A percentile compares a stretch with the other conserved stretches of the same genome.
Evolutionary conservation across 1,139 yeast species (phyloP).

Genomic region (Meyerozyma carpophila): DNA sequence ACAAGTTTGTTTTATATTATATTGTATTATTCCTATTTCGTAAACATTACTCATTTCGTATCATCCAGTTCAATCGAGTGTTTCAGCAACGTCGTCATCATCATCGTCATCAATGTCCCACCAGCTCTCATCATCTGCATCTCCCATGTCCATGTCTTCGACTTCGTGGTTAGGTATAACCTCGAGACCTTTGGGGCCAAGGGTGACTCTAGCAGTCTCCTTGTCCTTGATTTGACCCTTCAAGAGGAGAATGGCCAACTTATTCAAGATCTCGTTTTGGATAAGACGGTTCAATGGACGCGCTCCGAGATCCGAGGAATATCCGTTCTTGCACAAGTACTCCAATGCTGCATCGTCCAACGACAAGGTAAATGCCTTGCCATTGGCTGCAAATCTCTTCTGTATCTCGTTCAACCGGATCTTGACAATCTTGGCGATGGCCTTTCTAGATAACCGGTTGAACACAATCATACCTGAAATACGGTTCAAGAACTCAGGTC

Average conservation of each 20-base stretch:
- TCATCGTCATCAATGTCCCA: conserved; percentile 52
- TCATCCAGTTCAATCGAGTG: background rate
- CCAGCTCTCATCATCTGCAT: conserved; percentile 52
- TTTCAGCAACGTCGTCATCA: conserved; percentile 15
- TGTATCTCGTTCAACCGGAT: conserved; percentile 83
- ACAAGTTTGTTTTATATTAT: too few relatives aligned
- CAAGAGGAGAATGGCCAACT: conserved; percentile 79
- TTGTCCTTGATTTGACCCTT: conserved; percentile 86
- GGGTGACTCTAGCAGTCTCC: conserved; percentile 67
- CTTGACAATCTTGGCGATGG: conserved; percentile 85
- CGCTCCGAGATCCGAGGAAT: conserved; percentile 92
- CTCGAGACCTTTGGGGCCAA: conserved; percentile 60
- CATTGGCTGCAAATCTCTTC: conserved; percentile 75
- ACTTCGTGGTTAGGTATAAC: conserved; percentile 84
- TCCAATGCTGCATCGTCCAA: conserved; percentile 72
- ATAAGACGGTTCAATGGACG: conserved; percentile 94
- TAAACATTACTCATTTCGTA: background rate
- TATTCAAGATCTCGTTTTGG: conserved; percentile 81
- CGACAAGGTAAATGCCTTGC: conserved; percentile 66
- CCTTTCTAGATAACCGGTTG: conserved; percentile 86
- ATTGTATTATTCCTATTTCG: background rate
- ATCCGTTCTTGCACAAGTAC: conserved; percentile 78
- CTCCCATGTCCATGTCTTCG: conserved; percentile 50
- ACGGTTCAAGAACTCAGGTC: conserved; percentile 97
- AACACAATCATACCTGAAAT: conserved; percentile 88